phyloP scores from a whole-genome alignment of 192 early-diverging fungal species.

The Backusella macrospora region DNA sequence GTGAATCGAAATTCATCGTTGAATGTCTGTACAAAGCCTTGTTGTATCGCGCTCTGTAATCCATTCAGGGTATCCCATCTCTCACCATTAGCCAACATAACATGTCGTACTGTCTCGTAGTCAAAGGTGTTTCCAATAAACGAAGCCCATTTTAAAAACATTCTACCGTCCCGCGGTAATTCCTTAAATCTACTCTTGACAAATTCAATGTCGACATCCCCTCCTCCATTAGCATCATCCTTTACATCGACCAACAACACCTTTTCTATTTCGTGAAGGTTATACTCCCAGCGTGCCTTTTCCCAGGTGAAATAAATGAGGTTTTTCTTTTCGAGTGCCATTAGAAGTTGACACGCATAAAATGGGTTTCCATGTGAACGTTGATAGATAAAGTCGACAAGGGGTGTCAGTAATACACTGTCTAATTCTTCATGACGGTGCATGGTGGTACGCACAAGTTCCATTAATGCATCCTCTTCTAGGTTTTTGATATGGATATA shows the following conservation, averaged over 20 bases:
- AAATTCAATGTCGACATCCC: constrained; percentile 32
- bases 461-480: constrained; percentile 31
- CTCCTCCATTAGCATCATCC: neutral
- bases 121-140: constrained; percentile 41
- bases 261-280: constrained; percentile 33
- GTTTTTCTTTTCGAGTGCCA: constrained; percentile 32
- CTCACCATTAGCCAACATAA: constrained; percentile 25
- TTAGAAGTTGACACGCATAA: constrained; percentile 34
- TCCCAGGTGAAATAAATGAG: constrained; percentile 39
- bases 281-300: constrained; percentile 39
- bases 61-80: constrained; percentile 29
- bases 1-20: constrained; percentile 38
- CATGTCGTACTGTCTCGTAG: constrained; percentile 28
- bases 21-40: constrained; percentile 34
- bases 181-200: constrained; percentile 29
- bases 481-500: constrained; percentile 32
- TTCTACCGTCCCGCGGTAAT: constrained; percentile 33
- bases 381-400: constrained; percentile 33
- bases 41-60: constrained; percentile 31
- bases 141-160: constrained; percentile 40
- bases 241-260: constrained; percentile 5
- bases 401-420: constrained; percentile 19
- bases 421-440: constrained; percentile 32
- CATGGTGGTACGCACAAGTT: constrained; percentile 33
- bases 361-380: constrained; percentile 36